phyloP scores from a whole-genome alignment of 176 grass and related monocot genomes.

The Dendrocalamus sinicus region DNA sequence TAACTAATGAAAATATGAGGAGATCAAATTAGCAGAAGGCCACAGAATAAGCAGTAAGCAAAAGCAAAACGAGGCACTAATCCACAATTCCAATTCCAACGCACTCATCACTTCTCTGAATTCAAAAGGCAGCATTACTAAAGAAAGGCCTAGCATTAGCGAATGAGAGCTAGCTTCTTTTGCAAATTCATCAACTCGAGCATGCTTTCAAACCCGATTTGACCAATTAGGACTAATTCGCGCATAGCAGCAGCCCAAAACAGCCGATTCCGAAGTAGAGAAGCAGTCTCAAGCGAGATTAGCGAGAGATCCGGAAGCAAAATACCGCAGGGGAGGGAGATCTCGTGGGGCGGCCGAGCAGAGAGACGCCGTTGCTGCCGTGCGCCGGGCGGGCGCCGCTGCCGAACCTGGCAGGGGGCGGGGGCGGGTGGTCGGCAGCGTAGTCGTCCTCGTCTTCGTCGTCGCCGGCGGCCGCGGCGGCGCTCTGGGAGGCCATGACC shows the following conservation, averaged over 20 bases:
- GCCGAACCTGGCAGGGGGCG: constrained; percentile 50
- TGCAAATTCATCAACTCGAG: constrained; percentile 33
- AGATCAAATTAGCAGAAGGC: constrained; percentile 55
- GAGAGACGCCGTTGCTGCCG: constrained; percentile 56
- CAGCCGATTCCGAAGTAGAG: constrained; percentile 27
- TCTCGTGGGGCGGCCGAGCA: constrained; percentile 83
- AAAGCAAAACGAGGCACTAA: constrained; percentile 21
- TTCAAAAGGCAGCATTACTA: constrained; percentile 32
- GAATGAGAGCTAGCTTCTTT: constrained; percentile 21
- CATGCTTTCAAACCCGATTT: constrained; percentile 18
- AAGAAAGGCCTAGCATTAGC: constrained; percentile 6
- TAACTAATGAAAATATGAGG: constrained; percentile 84
- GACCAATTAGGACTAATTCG: constrained; percentile 43
- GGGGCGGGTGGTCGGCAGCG: constrained; percentile 44
- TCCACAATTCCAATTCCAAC: background rate
- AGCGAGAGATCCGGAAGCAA: constrained; percentile 53
- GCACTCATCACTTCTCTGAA: background rate
- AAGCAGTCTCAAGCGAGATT: background rate
- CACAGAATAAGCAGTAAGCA: constrained; percentile 26
- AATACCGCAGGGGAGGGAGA: constrained; percentile 97
- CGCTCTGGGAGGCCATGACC: constrained; percentile 95
- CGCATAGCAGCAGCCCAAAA: background rate
- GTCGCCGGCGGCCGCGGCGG: constrained; percentile 68
- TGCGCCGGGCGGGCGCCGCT: constrained; percentile 32
- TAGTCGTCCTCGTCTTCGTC: constrained; percentile 84